These are phyloP conservation scores for Clarkia xantiana DNA, from an alignment of 345 rosid species.

Conservation along the genomic window DNA sequence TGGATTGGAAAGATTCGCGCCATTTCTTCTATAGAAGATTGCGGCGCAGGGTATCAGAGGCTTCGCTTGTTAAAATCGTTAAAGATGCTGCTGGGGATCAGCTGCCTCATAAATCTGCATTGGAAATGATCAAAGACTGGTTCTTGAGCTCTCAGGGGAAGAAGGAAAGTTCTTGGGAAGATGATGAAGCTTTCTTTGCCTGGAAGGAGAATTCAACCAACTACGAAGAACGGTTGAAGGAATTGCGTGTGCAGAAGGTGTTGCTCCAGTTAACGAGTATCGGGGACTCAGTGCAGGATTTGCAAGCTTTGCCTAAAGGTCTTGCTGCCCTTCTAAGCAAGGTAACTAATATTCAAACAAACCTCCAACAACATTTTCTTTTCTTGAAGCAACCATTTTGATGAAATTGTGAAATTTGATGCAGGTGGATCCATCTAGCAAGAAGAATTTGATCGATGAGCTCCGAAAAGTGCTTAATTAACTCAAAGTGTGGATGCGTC, in stretches of 20 bases:
- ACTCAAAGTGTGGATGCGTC: neutral
- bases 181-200: slow-evolving; percentile 66
- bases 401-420: slow-evolving; percentile 6
- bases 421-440: slow-evolving; percentile 59
- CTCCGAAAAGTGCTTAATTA: slow-evolving; percentile 11
- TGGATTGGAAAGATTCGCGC: slow-evolving; percentile 69
- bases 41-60: slow-evolving; percentile 59
- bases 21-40: slow-evolving; percentile 62
- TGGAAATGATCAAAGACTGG: slow-evolving; percentile 61
- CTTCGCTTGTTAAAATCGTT: slow-evolving; percentile 42
- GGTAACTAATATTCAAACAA: slow-evolving; percentile 20
- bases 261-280: slow-evolving; percentile 50
- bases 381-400: slow-evolving; percentile 9
- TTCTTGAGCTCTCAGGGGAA: slow-evolving; percentile 49
- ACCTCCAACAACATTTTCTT: neutral
- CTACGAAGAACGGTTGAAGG: slow-evolving; percentile 48
- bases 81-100: slow-evolving; percentile 60
- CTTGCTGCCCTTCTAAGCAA: slow-evolving; percentile 75
- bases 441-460: slow-evolving; percentile 4
- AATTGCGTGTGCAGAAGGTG: slow-evolving; percentile 66
- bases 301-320: slow-evolving; percentile 79
- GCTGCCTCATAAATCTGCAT: slow-evolving; percentile 48
- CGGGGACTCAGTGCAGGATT: slow-evolving; percentile 47
- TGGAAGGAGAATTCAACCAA: slow-evolving; percentile 59
- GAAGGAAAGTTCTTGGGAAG: slow-evolving; percentile 47